Evolutionary conservation across 352 stramenopile genomes (phyloP), one percentile per base, ranked within the genome.

Genomic region (Globisporangium mamillatum): DNA sequence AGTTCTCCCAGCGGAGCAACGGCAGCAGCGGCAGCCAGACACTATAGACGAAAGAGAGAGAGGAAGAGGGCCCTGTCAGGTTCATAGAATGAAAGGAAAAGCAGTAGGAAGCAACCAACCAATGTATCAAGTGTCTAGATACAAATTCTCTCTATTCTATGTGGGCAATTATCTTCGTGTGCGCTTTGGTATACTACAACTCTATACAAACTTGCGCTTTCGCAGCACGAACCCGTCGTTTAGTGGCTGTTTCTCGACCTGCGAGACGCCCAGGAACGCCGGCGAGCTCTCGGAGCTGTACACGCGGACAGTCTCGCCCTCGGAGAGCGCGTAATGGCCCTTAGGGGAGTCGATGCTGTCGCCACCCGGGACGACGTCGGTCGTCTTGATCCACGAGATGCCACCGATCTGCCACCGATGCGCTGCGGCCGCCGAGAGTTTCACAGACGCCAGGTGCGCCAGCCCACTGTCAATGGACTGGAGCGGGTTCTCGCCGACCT

Each of bases 191-290:
- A 61, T 53, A 20, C 34, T 16, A 63, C 2, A 1, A 36, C 8
- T 58, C 29, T 79, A 89, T 56, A 81, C 74, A 64, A 92, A 93
- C 67, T 79, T 82, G 67, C 86, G 86, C 68, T 87, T 88, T 52
- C 74, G 84, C 63, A 93, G 72, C 44, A 91, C 70, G 36, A 84
- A 86, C 9, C 66, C 63, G 22, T 79, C 66, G 24, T 67, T 66
- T 24, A 68, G 62, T 10, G 44, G 58, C 38, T 77, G 69, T 20
- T 71, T 60, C 34, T 90, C 79, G 12, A 89, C 74, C 56, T 88
- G 79, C 20, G 86, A 87, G 38, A 92, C 67, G 5, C 86, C 86
- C 6, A 90, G 75, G 58, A 93, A 77, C 34, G 44, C 14, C 48
- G 48, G 66, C 12, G 53, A 44, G 16, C 75, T 73, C 25, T 72